A percentile compares a stretch with the other conserved stretches of the same genome.
These are phyloP conservation scores for Podaxis rugospora DNA, from an alignment of 768 basidiomycete genomes.

Conservation along the genomic window DNA sequence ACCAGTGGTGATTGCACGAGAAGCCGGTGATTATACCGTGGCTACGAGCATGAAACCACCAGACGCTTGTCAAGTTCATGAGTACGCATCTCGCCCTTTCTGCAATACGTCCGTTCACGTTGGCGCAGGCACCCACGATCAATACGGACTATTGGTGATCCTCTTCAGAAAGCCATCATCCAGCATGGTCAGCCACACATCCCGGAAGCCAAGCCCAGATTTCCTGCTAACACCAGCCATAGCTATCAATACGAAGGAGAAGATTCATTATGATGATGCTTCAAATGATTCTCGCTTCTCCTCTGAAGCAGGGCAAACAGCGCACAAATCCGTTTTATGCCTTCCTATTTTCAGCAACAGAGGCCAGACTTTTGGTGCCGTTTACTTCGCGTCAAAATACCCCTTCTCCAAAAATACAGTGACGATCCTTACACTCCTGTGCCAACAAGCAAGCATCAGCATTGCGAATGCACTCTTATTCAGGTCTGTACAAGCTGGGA, in stretches of 20 bases:
- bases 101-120: neutral
- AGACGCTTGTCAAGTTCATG: conserved; percentile 60
- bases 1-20: conserved; percentile 62
- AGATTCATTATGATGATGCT: conserved; percentile 56
- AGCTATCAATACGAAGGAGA: conserved; percentile 67
- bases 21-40: conserved; percentile 67
- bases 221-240: neutral
- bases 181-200: conserved; percentile 48
- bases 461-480: conserved; percentile 74
- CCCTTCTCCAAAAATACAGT: conserved; percentile 58
- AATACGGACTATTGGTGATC: conserved; percentile 53
- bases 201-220: neutral
- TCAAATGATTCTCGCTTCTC: conserved; percentile 63
- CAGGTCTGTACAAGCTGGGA: conserved; percentile 69
- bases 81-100: conserved; percentile 37
- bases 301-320: conserved; percentile 59
- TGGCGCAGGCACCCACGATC: conserved; percentile 51
- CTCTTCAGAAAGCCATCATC: conserved; percentile 63
- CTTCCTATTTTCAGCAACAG: conserved; percentile 72
- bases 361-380: conserved; percentile 69
- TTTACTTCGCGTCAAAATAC: conserved; percentile 64
- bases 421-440: conserved; percentile 58
- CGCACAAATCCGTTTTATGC: conserved; percentile 59
- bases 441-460: conserved; percentile 73
- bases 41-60: conserved; percentile 62